Conservation (phyloP, 1,284 basidiomycete genomes). For the Pholiota adiposa region DNA sequence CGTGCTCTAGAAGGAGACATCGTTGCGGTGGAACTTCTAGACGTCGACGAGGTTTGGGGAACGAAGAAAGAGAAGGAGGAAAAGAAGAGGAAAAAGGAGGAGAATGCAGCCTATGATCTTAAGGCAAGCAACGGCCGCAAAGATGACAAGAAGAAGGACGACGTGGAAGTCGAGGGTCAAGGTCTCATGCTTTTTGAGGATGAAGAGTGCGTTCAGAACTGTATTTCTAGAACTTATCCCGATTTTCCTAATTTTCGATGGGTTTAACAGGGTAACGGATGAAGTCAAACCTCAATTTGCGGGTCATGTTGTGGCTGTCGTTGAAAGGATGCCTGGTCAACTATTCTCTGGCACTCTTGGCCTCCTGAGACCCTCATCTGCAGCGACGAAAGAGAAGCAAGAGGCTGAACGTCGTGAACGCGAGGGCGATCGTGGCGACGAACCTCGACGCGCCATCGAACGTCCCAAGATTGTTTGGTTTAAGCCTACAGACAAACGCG, state of each 20-base stretch:
- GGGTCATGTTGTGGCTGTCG: constrained; percentile 97
- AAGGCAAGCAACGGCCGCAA: constrained; percentile 80
- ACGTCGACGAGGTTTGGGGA: constrained; percentile 98
- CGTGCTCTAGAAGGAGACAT: constrained; percentile 98
- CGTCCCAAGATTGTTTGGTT: constrained; percentile 99
- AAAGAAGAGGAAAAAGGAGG: constrained; percentile 99
- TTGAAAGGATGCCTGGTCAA: constrained; percentile 98
- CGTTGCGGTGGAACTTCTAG: constrained; percentile 96
- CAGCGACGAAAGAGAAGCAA: constrained; percentile 99
- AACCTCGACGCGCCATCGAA: constrained; percentile 80
- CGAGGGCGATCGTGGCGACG: constrained; percentile 88
- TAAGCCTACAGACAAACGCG: constrained; percentile 99
- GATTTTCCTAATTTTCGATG: constrained; percentile 5
- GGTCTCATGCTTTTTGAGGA: constrained; percentile 96
- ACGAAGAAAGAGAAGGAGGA: constrained; percentile 99
- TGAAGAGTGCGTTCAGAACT: constrained; percentile 72
- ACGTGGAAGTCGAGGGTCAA: constrained; percentile 99
- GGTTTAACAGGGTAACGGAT: constrained; percentile 79
- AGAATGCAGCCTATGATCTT: constrained; percentile 90
- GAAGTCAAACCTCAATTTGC: constrained; percentile 95
- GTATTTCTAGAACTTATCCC: neutral
- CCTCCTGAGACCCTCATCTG: constrained; percentile 93
- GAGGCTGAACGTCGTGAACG: constrained; percentile 97
- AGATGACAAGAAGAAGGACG: constrained; percentile 99
- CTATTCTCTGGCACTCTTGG: constrained; percentile 98